Percentiles rank a stretch among this genome's conserved stretches.
These are phyloP conservation scores for Polygonum aviculare DNA, from an alignment of 148 eudicot species.

Conservation along the genomic window DNA sequence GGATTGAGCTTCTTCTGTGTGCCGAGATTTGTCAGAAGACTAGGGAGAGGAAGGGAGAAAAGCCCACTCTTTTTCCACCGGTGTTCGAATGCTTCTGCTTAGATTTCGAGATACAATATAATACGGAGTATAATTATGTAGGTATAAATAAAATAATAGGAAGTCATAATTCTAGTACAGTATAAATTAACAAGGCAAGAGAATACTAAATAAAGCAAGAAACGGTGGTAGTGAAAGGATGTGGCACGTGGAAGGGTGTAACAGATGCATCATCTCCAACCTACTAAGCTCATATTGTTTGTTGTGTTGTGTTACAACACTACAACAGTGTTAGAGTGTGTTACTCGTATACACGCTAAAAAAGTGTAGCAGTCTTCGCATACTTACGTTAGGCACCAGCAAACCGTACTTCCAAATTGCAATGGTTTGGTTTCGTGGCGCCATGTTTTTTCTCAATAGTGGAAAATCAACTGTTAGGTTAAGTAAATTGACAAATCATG, in stretches of 20 bases:
- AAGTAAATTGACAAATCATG: no score
- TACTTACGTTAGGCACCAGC: no score
- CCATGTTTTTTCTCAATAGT: no score
- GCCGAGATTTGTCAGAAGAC: not conserved
- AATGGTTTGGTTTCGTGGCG: no score
- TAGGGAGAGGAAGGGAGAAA: not conserved
- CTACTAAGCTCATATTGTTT: not conserved
- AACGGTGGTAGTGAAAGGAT: constrained; percentile 1
- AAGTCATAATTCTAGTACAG: not conserved
- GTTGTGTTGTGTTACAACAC: not conserved
- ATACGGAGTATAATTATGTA: not conserved
- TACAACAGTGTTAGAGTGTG: not conserved
- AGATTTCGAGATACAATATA: not conserved
- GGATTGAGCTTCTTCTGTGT: not conserved
- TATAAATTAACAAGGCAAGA: not conserved
- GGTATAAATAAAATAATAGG: not conserved
- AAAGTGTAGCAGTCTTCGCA: not conserved
- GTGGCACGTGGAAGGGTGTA: constrained; percentile 1
- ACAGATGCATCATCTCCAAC: not conserved
- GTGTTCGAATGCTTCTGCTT: constrained; percentile 5
- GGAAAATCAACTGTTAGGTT: no score
- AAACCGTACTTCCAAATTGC: no score
- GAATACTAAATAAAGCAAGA: not conserved
- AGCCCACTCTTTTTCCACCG: constrained; percentile 2
- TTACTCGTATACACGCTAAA: not conserved